Base-by-base conservation (phyloP, 2,329 filamentous ascomycete species). In the Alternaria tenuissima region DNA sequence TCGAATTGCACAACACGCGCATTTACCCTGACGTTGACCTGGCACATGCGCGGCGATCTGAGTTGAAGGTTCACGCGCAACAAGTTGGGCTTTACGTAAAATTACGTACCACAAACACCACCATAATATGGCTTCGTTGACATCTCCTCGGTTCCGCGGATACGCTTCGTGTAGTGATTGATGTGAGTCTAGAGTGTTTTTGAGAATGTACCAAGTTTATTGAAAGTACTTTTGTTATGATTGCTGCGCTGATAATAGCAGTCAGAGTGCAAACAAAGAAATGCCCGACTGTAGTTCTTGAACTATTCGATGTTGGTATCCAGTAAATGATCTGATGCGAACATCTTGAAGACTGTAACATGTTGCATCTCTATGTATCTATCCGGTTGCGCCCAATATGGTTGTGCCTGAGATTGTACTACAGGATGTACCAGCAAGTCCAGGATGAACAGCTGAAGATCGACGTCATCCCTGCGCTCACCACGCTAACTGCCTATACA, bases 61-160 rank as follows among this genome's bases (percentile, higher is more conserved):
- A 55, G 18, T 14, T 36, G 18, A 12, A 49, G 22, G 47, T 43
- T 46, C 46, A 57, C 30, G 38, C 46, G 44, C 54, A 42, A 26
- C 44, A 36, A 14, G 30, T 52, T n/a, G 14, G 41, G n/a, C 28
- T 47, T 59, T 59, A 59, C 57, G 57, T 59, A 59, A 59, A 42
- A 59, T 59, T 59, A 59, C 57, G 57, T 59, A 59, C 57, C 52
- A 59, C 32, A 39, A 59, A 55, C 32, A 34, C 36, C 16, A 24
- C 39, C 39, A 38, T 38, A 39, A 44, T 18, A 49, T 49, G 32
- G 46, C 46, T 49, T 49, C 36, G 46, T 38, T n/a, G 30, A 28
- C 57, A 55, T 59, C 57, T 59, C 57, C 57, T 55, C 57, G 57
- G 57, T 55, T 12, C 57, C 57, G 57, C 57, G 57, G 57, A 59